Evolutionary conservation across 2,329 filamentous ascomycete species (phyloP).

Genomic region (Trichoderma atroviride): DNA sequence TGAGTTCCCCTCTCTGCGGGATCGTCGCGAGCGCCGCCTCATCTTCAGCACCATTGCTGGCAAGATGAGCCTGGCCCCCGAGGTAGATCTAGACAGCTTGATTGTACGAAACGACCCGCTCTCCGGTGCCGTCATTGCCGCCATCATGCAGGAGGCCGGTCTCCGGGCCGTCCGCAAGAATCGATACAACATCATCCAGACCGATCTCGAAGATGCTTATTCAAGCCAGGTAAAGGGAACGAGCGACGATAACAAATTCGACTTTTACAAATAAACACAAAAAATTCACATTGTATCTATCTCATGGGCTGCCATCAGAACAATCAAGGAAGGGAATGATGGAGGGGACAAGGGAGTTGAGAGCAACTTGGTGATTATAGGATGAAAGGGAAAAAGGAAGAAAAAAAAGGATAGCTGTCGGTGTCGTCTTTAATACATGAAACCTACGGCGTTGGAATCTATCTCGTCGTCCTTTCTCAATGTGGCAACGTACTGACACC

Average conservation of each 20-base stretch:
- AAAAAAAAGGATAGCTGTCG: not conserved
- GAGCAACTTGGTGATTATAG: not conserved
- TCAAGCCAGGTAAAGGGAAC: slow-evolving; percentile 90
- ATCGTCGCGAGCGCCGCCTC: slow-evolving; percentile 89
- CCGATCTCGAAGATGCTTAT: slow-evolving; percentile 95
- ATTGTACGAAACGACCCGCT: slow-evolving; percentile 97
- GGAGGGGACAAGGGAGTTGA: not conserved
- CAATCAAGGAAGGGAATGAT: not conserved
- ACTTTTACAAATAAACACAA: slow-evolving; percentile 78
- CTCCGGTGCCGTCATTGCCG: slow-evolving; percentile 92
- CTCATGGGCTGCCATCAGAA: not conserved
- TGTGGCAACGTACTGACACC: not conserved
- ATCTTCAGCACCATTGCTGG: slow-evolving; percentile 97
- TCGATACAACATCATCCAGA: slow-evolving; percentile 98
- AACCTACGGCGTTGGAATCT: slow-evolving; percentile 22
- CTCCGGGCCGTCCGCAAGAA: slow-evolving; percentile 95
- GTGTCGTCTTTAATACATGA: slow-evolving; percentile 8
- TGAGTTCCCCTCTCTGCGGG: slow-evolving; percentile 93
- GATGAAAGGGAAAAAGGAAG: not conserved
- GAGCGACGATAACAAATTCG: slow-evolving; percentile 72
- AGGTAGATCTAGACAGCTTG: slow-evolving; percentile 93
- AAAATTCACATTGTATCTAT: not conserved
- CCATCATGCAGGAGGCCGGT: slow-evolving; percentile 99
- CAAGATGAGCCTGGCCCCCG: slow-evolving; percentile 96
- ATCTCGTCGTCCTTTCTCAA: slow-evolving; percentile 1